phyloP scores from a whole-genome alignment of 2,329 filamentous ascomycete genomes.

The Aspergillus clavatus region DNA sequence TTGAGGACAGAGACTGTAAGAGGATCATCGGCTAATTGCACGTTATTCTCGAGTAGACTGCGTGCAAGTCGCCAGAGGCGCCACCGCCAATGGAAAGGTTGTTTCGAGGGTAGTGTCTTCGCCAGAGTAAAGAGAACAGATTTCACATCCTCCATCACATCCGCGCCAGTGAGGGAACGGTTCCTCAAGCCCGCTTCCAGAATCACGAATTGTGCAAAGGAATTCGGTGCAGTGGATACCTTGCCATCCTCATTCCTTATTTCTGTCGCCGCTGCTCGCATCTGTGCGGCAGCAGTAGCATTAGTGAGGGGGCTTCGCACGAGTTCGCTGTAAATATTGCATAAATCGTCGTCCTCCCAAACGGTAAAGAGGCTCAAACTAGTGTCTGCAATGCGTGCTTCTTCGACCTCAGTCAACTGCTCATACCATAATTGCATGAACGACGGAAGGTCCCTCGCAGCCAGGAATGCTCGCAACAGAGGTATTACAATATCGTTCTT shows the following conservation, averaged over 20 bases:
- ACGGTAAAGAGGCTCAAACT: slow-evolving; percentile 29
- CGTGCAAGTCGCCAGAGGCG: slow-evolving; percentile 37
- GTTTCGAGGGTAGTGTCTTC: slow-evolving; percentile 29
- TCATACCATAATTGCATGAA: slow-evolving; percentile 41
- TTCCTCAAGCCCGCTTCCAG: slow-evolving; percentile 33
- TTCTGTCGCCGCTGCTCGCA: slow-evolving; percentile 28
- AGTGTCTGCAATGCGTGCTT: slow-evolving; percentile 23
- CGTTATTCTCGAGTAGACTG: slow-evolving; percentile 29
- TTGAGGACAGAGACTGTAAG: slow-evolving; percentile 18
- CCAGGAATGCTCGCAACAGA: slow-evolving; percentile 37
- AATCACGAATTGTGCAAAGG: slow-evolving; percentile 35
- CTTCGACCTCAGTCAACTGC: slow-evolving; percentile 35
- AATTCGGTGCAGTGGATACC: slow-evolving; percentile 21
- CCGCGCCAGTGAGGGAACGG: slow-evolving; percentile 18
- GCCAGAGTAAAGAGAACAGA: slow-evolving; percentile 24
- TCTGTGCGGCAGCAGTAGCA: slow-evolving; percentile 24
- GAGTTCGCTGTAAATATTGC: slow-evolving; percentile 32
- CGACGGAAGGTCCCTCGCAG: slow-evolving; percentile 36
- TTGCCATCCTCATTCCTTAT: slow-evolving; percentile 25
- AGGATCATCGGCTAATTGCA: slow-evolving; percentile 17
- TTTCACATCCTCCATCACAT: slow-evolving; percentile 20
- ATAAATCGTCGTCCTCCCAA: slow-evolving; percentile 45
- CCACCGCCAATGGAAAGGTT: slow-evolving; percentile 36
- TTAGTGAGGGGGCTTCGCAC: slow-evolving; percentile 30
- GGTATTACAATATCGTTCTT: slow-evolving; percentile 38